These are phyloP conservation scores for Periglandula ipomoeae DNA, from an alignment of 2,329 filamentous ascomycete species.

Conservation along the genomic window DNA sequence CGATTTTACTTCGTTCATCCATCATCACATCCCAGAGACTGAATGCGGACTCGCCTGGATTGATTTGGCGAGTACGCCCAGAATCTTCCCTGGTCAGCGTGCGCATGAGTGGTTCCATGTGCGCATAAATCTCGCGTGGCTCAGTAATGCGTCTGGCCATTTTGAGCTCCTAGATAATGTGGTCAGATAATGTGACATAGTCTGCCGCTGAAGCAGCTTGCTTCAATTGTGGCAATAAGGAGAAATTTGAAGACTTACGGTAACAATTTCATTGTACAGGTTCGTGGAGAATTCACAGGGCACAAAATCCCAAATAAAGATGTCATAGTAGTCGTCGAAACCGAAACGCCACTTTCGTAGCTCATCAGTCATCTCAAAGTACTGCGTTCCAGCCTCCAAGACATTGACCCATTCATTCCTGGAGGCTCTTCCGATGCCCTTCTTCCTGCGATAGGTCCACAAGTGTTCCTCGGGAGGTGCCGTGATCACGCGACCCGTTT, in stretches of 20 bases:
- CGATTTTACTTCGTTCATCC: slow-evolving; percentile 12
- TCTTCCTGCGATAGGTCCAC: slow-evolving; percentile 18
- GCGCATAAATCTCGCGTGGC: slow-evolving; percentile 14
- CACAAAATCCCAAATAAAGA: slow-evolving; percentile 20
- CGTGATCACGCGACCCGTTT: slow-evolving; percentile 20
- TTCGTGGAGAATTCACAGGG: slow-evolving; percentile 11
- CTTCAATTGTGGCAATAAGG: too few relatives aligned
- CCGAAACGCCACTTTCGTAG: slow-evolving; percentile 18
- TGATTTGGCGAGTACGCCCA: slow-evolving; percentile 16
- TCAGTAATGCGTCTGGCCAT: slow-evolving; percentile 17
- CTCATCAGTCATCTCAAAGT: slow-evolving; percentile 15
- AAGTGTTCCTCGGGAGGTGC: slow-evolving; percentile 16
- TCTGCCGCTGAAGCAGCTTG: too few relatives aligned
- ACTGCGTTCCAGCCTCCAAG: slow-evolving; percentile 15
- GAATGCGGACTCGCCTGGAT: slow-evolving; percentile 13
- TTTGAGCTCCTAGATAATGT: slow-evolving; percentile 14
- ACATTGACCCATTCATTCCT: slow-evolving; percentile 18
- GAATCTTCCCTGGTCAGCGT: slow-evolving; percentile 15
- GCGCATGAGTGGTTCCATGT: slow-evolving; percentile 15
- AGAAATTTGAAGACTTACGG: slow-evolving; percentile 11
- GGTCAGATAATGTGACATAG: neutral
- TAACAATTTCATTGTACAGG: slow-evolving; percentile 13
- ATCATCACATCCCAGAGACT: slow-evolving; percentile 17
- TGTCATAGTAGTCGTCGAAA: slow-evolving; percentile 20
- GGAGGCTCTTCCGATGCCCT: slow-evolving; percentile 17